Conservation (phyloP, 2,329 filamentous ascomycete genomes). For the Fusarium luffae region DNA sequence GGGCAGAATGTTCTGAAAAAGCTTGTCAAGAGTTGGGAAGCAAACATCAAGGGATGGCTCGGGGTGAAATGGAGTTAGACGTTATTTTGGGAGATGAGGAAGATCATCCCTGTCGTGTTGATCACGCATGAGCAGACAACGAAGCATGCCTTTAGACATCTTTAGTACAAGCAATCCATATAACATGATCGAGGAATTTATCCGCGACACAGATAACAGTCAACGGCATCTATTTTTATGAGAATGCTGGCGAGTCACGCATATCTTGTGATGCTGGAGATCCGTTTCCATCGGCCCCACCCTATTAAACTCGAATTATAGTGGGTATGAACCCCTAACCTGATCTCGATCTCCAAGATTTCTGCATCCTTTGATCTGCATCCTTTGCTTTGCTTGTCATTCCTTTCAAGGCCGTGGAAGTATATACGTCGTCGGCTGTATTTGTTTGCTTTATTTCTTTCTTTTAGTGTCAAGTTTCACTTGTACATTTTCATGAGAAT, state of each 20-base stretch:
- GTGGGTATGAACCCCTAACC: slow-evolving; percentile 18
- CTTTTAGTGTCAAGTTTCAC: background rate
- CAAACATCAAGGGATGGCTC: slow-evolving; percentile 51
- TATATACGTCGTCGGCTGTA: slow-evolving; percentile 5
- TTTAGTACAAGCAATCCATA: background rate
- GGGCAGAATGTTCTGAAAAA: slow-evolving; percentile 41
- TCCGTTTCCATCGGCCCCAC: background rate
- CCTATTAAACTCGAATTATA: slow-evolving; percentile 3
- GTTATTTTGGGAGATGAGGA: background rate
- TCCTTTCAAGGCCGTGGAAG: slow-evolving; percentile 1
- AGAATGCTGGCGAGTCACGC: background rate
- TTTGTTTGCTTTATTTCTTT: background rate
- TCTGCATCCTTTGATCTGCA: slow-evolving; percentile 23
- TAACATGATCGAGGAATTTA: background rate
- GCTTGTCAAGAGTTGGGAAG: slow-evolving; percentile 51
- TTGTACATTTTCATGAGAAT: background rate
- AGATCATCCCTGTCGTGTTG: background rate
- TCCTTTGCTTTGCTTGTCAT: slow-evolving; percentile 12
- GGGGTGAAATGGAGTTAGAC: slow-evolving; percentile 49
- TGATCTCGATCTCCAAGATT: slow-evolving; percentile 33
- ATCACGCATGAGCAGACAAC: background rate
- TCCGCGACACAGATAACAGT: background rate
- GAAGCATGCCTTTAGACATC: background rate
- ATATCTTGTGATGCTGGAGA: background rate
- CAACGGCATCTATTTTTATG: background rate